A percentile compares a stretch with the other conserved stretches of the same genome.
Evolutionary conservation across 2,329 filamentous ascomycete genomes (phyloP).

Genomic region (Monilinia aucupariae): DNA sequence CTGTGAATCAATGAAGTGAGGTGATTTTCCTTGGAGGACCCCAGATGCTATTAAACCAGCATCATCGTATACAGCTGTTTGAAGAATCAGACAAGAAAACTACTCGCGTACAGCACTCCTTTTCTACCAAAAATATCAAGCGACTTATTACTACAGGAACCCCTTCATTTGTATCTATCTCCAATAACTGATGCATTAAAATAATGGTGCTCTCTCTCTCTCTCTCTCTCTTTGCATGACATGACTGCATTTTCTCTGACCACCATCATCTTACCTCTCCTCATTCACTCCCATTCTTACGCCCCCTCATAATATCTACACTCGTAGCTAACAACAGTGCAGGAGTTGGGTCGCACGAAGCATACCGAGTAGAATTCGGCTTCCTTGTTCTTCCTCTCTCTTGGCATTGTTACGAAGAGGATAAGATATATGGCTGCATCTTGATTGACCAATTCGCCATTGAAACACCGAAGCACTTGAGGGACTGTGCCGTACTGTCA

Average conservation of each 20-base stretch:
- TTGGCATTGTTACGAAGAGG: neutral
- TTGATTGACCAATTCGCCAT: constrained; percentile 5
- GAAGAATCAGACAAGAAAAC: no score
- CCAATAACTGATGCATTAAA: no score
- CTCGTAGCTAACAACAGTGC: no score
- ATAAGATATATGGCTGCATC: neutral
- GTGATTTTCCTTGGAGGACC: no score
- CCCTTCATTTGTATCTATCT: neutral
- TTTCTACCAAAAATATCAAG: neutral
- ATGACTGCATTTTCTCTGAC: constrained; percentile 10
- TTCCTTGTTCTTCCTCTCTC: neutral
- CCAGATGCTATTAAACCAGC: no score
- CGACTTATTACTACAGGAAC: neutral
- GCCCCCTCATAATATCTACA: neutral
- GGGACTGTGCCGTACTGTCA: no score
- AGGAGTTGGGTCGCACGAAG: neutral
- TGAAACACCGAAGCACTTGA: neutral
- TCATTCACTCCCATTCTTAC: neutral
- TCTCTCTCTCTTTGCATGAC: neutral
- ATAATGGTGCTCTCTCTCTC: no score
- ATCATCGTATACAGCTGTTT: no score
- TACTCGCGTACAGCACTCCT: no score
- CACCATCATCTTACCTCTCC: constrained; percentile 8
- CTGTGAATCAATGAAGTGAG: no score
- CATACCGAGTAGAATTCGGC: constrained; percentile 8